These are phyloP conservation scores for Neurospora terricola DNA, from an alignment of 495 filamentous ascomycete genomes.

Conservation along the genomic window DNA sequence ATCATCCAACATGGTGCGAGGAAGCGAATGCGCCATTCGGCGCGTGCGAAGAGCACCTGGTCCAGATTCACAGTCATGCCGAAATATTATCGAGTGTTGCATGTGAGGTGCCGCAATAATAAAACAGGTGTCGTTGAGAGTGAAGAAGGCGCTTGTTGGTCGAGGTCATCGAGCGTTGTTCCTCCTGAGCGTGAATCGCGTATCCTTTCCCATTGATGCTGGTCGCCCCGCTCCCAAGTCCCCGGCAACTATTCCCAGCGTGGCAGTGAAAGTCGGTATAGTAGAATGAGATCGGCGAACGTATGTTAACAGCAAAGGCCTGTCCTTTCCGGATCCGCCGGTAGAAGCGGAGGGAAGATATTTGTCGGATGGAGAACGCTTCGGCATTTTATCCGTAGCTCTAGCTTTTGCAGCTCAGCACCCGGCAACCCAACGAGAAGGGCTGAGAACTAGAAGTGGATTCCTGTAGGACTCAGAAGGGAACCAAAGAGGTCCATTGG, in stretches of 20 bases:
- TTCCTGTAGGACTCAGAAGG: not conserved
- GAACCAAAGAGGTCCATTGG: not conserved
- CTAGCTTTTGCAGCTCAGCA: not conserved
- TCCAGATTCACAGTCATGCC: conserved; percentile 24
- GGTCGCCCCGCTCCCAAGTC: not conserved
- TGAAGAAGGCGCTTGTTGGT: not conserved
- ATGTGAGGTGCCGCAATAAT: not conserved
- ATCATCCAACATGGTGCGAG: conserved; percentile 31
- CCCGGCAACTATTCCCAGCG: not conserved
- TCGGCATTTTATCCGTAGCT: not conserved
- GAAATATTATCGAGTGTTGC: not conserved
- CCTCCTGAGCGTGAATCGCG: not conserved
- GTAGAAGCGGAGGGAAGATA: not conserved
- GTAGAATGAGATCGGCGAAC: not conserved
- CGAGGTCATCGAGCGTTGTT: not conserved
- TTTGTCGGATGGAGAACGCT: not conserved
- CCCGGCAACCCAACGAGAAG: not conserved
- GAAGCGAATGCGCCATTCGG: conserved; percentile 31
- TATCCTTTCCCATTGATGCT: not conserved
- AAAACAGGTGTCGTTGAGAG: not conserved
- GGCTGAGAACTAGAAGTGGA: not conserved
- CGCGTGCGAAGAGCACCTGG: conserved; percentile 32
- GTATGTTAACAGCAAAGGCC: not conserved
- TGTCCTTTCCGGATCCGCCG: not conserved
- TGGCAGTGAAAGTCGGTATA: not conserved